These are phyloP conservation scores for Cytospora schulzeri DNA, from an alignment of 2,329 filamentous ascomycete genomes.

Conservation along the genomic window DNA sequence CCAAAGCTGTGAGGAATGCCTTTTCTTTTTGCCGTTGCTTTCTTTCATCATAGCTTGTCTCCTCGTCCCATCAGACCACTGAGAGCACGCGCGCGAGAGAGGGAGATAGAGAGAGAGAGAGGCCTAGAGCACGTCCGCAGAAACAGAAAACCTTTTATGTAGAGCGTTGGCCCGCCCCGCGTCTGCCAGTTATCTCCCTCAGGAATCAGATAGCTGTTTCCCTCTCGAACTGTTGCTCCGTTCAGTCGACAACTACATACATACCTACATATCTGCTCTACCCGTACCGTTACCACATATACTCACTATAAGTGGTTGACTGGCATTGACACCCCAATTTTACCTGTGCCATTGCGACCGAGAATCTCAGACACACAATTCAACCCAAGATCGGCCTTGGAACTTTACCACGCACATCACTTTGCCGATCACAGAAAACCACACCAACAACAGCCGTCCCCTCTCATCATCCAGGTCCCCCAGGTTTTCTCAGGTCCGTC, in stretches of 20 bases:
- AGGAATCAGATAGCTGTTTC: constrained; percentile 4
- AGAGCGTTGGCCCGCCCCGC: constrained; percentile 20
- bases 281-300: not conserved
- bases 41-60: constrained; percentile 24
- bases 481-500: not conserved
- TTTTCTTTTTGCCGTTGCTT: constrained; percentile 10
- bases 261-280: not conserved
- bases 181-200: not conserved
- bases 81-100: not conserved
- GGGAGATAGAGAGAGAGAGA: not conserved
- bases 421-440: constrained; percentile 15
- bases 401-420: constrained; percentile 20
- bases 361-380: constrained; percentile 1
- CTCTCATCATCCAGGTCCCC: constrained; percentile 9
- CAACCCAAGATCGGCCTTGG: constrained; percentile 13
- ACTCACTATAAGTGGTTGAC: not conserved
- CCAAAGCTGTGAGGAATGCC: constrained; percentile 13
- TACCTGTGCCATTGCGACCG: constrained; percentile 13
- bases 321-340: constrained; percentile 15
- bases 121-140: not conserved
- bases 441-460: constrained; percentile 7
- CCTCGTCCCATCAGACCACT: not conserved
- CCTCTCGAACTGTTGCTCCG: not conserved
- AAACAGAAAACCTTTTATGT: constrained; percentile 23
- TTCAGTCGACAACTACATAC: not conserved